These are phyloP conservation scores for Sistotremastrum niveocremeum DNA, from an alignment of 768 basidiomycete genomes.

Conservation along the genomic window DNA sequence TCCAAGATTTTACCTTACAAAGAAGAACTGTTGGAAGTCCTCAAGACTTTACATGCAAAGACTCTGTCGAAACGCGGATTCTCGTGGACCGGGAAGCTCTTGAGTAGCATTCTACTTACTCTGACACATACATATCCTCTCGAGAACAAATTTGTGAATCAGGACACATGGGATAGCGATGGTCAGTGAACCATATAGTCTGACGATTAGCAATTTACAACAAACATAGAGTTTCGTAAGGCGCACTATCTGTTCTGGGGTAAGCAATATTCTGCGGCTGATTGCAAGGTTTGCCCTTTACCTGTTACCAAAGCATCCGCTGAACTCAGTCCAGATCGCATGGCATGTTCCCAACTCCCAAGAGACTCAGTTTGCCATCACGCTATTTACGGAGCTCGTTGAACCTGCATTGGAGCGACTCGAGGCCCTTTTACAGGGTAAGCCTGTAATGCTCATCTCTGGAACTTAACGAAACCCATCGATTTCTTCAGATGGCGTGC, in stretches of 20 bases:
- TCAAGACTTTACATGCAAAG: slow-evolving; percentile 53
- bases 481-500: slow-evolving; percentile 22
- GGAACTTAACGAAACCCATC: slow-evolving; percentile 1
- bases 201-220: background rate
- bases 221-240: slow-evolving; percentile 42
- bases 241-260: slow-evolving; percentile 74
- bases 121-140: slow-evolving; percentile 69
- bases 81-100: slow-evolving; percentile 65
- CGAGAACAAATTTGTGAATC: slow-evolving; percentile 73
- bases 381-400: slow-evolving; percentile 52
- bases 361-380: slow-evolving; percentile 66
- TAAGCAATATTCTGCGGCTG: slow-evolving; percentile 53
- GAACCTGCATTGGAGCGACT: slow-evolving; percentile 47
- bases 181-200: slow-evolving; percentile 26
- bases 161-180: slow-evolving; percentile 58
- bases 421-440: slow-evolving; percentile 44
- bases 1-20: slow-evolving; percentile 49
- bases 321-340: slow-evolving; percentile 28
- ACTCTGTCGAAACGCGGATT: slow-evolving; percentile 71
- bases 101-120: slow-evolving; percentile 59
- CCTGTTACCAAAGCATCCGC: background rate
- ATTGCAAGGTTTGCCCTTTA: slow-evolving; percentile 43
- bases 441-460: slow-evolving; percentile 11
- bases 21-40: slow-evolving; percentile 43
- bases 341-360: slow-evolving; percentile 65